Percentiles rank a stretch among this genome's conserved stretches.
Conservation (phyloP, 176 grass and related monocot species). For the Avena insularis region DNA sequence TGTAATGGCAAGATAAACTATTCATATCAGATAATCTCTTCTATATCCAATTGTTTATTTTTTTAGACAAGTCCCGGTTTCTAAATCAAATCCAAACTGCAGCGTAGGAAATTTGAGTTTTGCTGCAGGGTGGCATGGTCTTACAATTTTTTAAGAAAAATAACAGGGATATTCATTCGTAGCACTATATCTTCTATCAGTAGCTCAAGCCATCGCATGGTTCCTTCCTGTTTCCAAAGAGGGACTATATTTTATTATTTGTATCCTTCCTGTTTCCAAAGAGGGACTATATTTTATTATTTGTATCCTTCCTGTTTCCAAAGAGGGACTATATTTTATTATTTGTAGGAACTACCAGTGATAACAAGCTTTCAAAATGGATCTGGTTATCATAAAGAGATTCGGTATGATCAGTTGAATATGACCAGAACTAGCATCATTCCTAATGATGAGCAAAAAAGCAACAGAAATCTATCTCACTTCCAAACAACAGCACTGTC, state of each 20-base stretch:
- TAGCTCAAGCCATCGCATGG: neutral
- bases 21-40: no score
- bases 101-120: no score
- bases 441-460: neutral
- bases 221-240: neutral
- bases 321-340: no score
- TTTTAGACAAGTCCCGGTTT: neutral
- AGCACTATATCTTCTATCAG: neutral
- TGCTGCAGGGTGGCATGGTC: no score
- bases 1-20: no score
- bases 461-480: neutral
- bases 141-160: neutral
- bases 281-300: no score
- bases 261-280: neutral
- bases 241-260: no score
- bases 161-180: neutral
- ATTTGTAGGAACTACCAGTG: neutral
- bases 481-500: slow-evolving; percentile 34
- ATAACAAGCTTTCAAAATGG: neutral
- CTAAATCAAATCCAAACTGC: no score
- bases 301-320: neutral
- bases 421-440: slow-evolving; percentile 29
- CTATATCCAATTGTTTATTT: neutral
- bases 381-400: neutral
- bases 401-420: neutral